Conservation (phyloP, 495 filamentous ascomycete species). For the Pyronema omphalodes region DNA sequence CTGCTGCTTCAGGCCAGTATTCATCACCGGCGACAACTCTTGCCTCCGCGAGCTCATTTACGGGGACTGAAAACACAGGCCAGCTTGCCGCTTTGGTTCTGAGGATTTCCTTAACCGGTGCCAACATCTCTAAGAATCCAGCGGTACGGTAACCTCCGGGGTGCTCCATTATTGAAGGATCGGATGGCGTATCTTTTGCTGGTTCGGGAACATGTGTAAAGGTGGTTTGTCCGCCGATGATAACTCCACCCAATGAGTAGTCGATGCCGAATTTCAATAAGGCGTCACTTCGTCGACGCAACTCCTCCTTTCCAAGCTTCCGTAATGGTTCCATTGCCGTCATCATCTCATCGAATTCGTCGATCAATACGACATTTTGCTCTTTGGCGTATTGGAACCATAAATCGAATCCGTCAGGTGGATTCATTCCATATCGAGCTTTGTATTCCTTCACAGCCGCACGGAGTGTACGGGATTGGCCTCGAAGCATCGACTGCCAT, state of each 20-base stretch:
- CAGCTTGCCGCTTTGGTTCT: constrained; percentile 24
- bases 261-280: background rate
- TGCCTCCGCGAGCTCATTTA: constrained; percentile 29
- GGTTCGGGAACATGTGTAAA: background rate
- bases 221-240: background rate
- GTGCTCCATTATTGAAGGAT: background rate
- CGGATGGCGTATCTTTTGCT: background rate
- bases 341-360: constrained; percentile 50
- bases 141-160: constrained; percentile 8
- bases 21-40: constrained; percentile 33
- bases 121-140: constrained; percentile 12
- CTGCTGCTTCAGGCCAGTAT: background rate
- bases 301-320: constrained; percentile 17
- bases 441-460: constrained; percentile 33
- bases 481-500: constrained; percentile 16
- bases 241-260: background rate
- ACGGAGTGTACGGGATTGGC: constrained; percentile 29
- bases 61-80: constrained; percentile 29
- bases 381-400: constrained; percentile 44
- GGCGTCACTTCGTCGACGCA: constrained; percentile 7
- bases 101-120: constrained; percentile 16
- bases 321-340: constrained; percentile 43
- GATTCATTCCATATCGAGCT: constrained; percentile 29
- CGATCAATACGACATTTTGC: constrained; percentile 38
- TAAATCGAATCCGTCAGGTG: constrained; percentile 36